phyloP scores from a whole-genome alignment of 176 grass and related monocot species.

The Bolboschoenus planiculmis region DNA sequence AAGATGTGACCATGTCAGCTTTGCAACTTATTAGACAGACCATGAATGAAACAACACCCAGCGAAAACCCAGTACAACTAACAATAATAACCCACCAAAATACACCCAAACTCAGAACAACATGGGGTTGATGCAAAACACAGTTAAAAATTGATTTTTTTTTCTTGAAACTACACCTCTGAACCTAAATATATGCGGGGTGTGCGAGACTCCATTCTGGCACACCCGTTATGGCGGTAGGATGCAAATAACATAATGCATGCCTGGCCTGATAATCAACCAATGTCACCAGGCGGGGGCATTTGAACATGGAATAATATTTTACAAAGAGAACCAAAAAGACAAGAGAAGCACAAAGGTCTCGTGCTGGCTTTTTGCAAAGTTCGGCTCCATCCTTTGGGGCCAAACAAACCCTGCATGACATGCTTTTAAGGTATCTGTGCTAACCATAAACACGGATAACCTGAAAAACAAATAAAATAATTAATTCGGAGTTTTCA shows the following conservation, averaged over 20 bases:
- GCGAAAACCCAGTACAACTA: neutral
- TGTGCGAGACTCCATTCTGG: constrained; percentile 7
- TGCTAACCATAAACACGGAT: constrained; percentile 59
- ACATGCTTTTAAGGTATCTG: constrained; percentile 49
- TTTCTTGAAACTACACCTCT: neutral
- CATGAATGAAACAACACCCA: constrained; percentile 3
- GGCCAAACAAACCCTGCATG: constrained; percentile 25
- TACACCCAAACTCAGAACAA: neutral
- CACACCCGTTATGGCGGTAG: neutral
- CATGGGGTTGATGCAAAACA: neutral
- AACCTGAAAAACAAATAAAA: constrained; percentile 40
- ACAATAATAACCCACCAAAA: neutral
- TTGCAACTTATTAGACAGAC: constrained; percentile 8
- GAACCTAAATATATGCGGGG: neutral
- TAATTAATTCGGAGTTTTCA: neutral
- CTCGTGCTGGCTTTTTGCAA: constrained; percentile 14
- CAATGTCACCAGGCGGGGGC: neutral
- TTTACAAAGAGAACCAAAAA: constrained; percentile 19
- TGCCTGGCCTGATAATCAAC: constrained; percentile 8
- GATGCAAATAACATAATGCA: constrained; percentile 21
- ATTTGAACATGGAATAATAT: neutral
- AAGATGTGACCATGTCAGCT: neutral
- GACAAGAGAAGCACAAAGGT: constrained; percentile 10
- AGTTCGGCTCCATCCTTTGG: constrained; percentile 46
- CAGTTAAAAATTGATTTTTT: neutral